Conservation (phyloP, 2,329 filamentous ascomycete species). For the Stemphylium beticola region DNA sequence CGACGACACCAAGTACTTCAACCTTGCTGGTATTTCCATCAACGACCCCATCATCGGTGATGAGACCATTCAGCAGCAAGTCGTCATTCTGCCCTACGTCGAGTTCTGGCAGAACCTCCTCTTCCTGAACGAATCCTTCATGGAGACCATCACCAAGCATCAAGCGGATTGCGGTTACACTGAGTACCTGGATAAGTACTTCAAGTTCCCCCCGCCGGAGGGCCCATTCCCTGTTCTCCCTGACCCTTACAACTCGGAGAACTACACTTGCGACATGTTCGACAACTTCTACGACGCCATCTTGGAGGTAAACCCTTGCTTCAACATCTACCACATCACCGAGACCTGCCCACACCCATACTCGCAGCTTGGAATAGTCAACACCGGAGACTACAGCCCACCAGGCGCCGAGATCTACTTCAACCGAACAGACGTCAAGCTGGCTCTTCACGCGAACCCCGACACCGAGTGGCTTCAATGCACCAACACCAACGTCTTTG, state of each 20-base stretch:
- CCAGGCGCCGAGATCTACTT: conserved; percentile 55
- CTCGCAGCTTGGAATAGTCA: conserved; percentile 48
- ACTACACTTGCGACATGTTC: conserved; percentile 49
- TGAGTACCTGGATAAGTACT: conserved; percentile 36
- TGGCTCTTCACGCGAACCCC: conserved; percentile 56
- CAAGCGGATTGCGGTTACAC: conserved; percentile 39
- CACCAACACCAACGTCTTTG: conserved; percentile 51
- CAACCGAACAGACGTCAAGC: conserved; percentile 59
- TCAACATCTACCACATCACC: conserved; percentile 58
- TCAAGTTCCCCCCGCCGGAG: conserved; percentile 50
- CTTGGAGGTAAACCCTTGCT: conserved; percentile 56
- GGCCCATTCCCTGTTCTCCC: conserved; percentile 42
- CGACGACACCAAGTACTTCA: conserved; percentile 58
- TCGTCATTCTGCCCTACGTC: conserved; percentile 44
- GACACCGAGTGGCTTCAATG: conserved; percentile 53
- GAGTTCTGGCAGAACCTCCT: conserved; percentile 52
- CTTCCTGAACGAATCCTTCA: conserved; percentile 53
- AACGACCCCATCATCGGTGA: conserved; percentile 56
- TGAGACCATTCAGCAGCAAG: conserved; percentile 48
- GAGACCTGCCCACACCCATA: conserved; percentile 54
- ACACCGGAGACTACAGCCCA: conserved; percentile 48
- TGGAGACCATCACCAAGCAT: conserved; percentile 42
- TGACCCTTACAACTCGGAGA: conserved; percentile 26
- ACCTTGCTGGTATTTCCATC: conserved; percentile 59
- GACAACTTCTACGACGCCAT: conserved; percentile 49